Evolutionary conservation across 805 yeast genomes (phyloP).

Genomic region (Aciculoconidium aculeatum): DNA sequence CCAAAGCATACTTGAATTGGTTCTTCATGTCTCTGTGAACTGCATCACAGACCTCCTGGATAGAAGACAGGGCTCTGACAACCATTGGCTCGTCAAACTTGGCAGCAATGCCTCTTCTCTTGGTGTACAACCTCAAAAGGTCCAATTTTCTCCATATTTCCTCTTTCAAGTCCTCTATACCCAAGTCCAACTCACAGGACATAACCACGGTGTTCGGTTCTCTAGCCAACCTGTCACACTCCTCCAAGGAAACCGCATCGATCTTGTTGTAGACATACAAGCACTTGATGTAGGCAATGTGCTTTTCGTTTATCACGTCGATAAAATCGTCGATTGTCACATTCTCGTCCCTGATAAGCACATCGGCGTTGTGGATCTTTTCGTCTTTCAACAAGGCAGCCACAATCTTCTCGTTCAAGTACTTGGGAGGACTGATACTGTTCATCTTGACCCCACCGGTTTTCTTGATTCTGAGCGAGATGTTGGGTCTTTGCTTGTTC

Average conservation of each 20-base stretch:
- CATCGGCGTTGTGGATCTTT: constrained; percentile 90
- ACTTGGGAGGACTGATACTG: constrained; percentile 73
- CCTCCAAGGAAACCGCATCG: constrained; percentile 92
- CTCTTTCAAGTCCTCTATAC: constrained; percentile 81
- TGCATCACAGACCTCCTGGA: constrained; percentile 85
- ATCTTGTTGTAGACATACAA: constrained; percentile 91
- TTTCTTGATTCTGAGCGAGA: constrained; percentile 69
- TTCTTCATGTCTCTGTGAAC: constrained; percentile 90
- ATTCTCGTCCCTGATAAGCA: constrained; percentile 80
- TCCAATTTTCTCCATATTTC: constrained; percentile 90
- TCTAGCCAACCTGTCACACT: constrained; percentile 86
- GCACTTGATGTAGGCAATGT: constrained; percentile 85
- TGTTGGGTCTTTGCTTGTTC: constrained; percentile 72
- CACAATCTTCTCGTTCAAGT: constrained; percentile 76
- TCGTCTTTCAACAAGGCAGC: constrained; percentile 76
- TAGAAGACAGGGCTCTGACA: constrained; percentile 70
- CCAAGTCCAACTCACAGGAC: constrained; percentile 85
- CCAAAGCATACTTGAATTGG: constrained; percentile 88
- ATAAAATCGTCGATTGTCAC: constrained; percentile 89
- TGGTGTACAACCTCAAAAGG: constrained; percentile 77
- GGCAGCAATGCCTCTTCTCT: constrained; percentile 77
- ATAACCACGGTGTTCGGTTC: constrained; percentile 91
- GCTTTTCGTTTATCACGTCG: constrained; percentile 83
- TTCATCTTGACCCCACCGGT: constrained; percentile 91
- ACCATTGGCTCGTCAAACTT: constrained; percentile 88